These are phyloP conservation scores for Solanum tacnaense DNA, from an alignment of 257 asterid species.

Conservation along the genomic window DNA sequence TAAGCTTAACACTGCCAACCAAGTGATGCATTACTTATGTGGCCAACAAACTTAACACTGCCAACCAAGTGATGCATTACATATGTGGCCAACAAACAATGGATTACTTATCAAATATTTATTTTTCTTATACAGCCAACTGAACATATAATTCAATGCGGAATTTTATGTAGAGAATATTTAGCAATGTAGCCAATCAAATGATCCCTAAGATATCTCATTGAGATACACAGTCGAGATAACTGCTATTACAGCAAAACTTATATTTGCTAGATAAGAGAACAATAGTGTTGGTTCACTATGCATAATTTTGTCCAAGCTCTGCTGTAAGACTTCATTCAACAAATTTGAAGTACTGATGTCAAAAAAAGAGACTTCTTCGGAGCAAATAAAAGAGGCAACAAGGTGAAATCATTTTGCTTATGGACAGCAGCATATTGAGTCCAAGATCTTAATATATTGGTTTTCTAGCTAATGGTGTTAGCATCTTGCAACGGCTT, in stretches of 20 bases:
- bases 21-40: background rate
- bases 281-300: background rate
- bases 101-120: background rate
- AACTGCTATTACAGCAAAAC: background rate
- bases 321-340: background rate
- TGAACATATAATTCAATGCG: background rate
- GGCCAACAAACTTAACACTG: background rate
- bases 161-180: background rate
- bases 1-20: background rate
- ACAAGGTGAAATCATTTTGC: background rate
- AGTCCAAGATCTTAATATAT: background rate
- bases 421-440: background rate
- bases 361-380: background rate
- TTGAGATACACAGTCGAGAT: background rate
- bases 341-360: background rate
- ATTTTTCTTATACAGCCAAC: background rate
- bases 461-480: background rate
- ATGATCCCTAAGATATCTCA: background rate
- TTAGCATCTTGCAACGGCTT: background rate
- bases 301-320: background rate
- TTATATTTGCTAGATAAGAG: background rate
- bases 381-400: background rate
- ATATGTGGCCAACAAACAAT: background rate
- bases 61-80: background rate
- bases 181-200: background rate